Evolutionary conservation across 192 early-diverging fungal species (phyloP).

Genomic region (Coemansia sp.): DNA sequence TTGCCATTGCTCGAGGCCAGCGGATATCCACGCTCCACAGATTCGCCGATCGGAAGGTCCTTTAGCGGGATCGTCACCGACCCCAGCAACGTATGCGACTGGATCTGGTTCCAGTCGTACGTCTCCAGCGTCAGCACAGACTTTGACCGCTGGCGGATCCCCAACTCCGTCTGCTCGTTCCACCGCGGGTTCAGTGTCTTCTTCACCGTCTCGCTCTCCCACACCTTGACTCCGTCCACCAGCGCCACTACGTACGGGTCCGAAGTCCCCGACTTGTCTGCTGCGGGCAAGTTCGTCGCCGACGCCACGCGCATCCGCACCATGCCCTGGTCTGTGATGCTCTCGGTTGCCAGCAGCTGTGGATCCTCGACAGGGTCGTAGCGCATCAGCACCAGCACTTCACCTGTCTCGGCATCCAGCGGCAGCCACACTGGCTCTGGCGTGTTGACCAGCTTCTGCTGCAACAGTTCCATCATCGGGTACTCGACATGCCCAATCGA

Average conservation of each 20-base stretch:
- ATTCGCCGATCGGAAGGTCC: constrained; percentile 50
- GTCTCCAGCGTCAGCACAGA: constrained; percentile 58
- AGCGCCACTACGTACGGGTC: constrained; percentile 68
- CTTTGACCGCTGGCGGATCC: constrained; percentile 52
- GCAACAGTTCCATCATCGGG: constrained; percentile 41
- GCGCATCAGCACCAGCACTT: constrained; percentile 47
- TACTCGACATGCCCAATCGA: constrained; percentile 46
- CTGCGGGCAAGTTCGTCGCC: constrained; percentile 58
- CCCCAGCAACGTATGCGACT: constrained; percentile 57
- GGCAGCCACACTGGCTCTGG: constrained; percentile 47
- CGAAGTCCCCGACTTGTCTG: constrained; percentile 64
- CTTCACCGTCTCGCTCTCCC: constrained; percentile 64
- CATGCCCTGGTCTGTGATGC: constrained; percentile 58
- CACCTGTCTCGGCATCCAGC: constrained; percentile 47
- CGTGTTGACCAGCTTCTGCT: constrained; percentile 40
- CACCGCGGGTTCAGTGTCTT: constrained; percentile 69
- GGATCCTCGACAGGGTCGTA: constrained; percentile 46
- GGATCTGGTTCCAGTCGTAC: constrained; percentile 77
- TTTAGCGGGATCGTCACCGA: constrained; percentile 49
- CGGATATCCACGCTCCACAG: constrained; percentile 43
- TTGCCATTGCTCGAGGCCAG: constrained; percentile 31
- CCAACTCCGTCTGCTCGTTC: constrained; percentile 59
- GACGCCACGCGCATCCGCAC: constrained; percentile 56
- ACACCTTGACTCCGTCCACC: constrained; percentile 59
- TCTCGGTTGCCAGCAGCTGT: constrained; percentile 39